Evolutionary conservation across 768 basidiomycete genomes (phyloP), one percentile per base, ranked within the genome.

Genomic region (Leccinellum albellum): DNA sequence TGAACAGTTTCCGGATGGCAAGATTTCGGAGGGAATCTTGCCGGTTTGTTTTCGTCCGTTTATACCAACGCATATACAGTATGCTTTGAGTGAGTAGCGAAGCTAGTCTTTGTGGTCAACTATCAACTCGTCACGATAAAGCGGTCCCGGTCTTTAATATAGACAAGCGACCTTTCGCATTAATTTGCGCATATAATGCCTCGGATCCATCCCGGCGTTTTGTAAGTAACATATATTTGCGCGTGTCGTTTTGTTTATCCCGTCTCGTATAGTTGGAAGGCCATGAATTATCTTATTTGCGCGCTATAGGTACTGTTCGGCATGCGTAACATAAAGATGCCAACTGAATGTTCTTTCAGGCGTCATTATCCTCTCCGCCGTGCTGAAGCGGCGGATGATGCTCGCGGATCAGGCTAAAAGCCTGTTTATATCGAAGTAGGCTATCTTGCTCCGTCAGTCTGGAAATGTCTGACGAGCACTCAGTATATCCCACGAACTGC

Each of bases 391-490:
- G 54, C 78, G 93, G 24, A 95, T 97, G 91, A 87, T 92, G 35
- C 79, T 96, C 3, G 95, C 95, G 17, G 95, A 98, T 70, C 95
- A 96, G 68, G 89, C 94, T 1, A 97, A 96, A 74, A 86, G 88
- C 61, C 70, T 92, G 45, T 95, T 95, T 73, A 95, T 95, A 58
- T 94, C 91, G 13, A 94, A 95, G 91, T 91, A 53, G 45, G 84
- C 65, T 13, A 7, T 29, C 8, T 50, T 21, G 13, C 13, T 31
- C 55, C 29, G n/a, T 35, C 37, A 33, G 1, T 26, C 1, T 3
- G 12, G 17, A 14, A 23, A 45, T 47, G 21, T 60, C 58, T 72
- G 26, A 66, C 29, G n/a, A 17, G 12, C 9, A 31, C 37, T 3
- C 59, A 93, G 91, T 67, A 94, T 95, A 62, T 94, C 91, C 3